Percentiles rank a stretch among this genome's conserved stretches.
Evolutionary conservation across 495 filamentous ascomycete genomes (phyloP).

Genomic region (Tuber microsphaerosporum): DNA sequence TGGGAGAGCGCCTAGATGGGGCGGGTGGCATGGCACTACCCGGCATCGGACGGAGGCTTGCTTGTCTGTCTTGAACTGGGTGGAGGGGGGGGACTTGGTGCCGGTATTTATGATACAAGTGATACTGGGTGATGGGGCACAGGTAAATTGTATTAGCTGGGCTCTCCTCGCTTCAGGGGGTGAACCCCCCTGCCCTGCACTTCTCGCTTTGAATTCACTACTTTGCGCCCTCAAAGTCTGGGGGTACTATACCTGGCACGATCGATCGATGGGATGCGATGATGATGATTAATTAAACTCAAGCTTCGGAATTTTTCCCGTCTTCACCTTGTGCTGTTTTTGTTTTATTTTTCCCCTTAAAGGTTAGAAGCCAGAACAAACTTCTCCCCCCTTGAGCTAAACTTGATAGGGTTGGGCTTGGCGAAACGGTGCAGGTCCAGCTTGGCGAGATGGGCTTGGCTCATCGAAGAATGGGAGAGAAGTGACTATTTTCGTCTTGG

Average conservation of each 20-base stretch:
- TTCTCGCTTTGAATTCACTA: not conserved
- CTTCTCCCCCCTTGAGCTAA: not conserved
- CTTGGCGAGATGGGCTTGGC: slow-evolving; percentile 3
- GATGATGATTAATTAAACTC: not conserved
- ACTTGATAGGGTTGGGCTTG: not conserved
- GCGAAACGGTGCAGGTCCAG: not conserved
- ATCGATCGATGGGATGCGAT: not conserved
- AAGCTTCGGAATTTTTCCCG: not conserved
- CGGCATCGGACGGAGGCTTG: not conserved
- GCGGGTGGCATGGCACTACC: not conserved
- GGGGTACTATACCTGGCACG: not conserved
- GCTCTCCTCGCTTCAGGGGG: slow-evolving; percentile 1
- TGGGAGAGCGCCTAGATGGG: not conserved
- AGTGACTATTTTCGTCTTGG: not conserved
- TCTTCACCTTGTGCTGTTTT: not conserved
- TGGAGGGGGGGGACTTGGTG: not conserved
- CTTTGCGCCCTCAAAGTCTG: not conserved
- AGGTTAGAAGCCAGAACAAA: not conserved
- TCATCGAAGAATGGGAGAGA: not conserved
- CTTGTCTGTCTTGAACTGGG: not conserved
- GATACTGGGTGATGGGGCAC: not conserved
- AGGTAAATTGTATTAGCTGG: not conserved
- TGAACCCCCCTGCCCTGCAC: not conserved
- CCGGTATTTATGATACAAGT: not conserved
- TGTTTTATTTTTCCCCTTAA: not conserved